Conservation (phyloP, 805 yeast species). For the Maudiozyma turicensis region DNA sequence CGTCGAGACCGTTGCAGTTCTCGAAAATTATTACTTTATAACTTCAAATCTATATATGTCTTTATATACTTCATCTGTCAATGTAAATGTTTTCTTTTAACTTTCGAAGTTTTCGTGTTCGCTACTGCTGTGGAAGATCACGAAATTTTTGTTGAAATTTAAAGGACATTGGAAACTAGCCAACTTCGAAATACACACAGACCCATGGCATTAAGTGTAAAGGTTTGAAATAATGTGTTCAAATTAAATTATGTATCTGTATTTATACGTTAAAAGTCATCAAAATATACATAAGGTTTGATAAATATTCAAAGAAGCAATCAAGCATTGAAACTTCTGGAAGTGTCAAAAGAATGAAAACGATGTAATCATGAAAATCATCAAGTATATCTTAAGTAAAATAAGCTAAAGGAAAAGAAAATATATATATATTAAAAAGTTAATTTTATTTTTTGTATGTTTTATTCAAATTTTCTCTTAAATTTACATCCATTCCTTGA, state of each 20-base stretch:
- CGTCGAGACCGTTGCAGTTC: background rate
- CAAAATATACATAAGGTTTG: background rate
- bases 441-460: background rate
- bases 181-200: too few species aligned
- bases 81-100: too few species aligned
- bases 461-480: background rate
- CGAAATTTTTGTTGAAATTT: too few species aligned
- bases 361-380: too few species aligned
- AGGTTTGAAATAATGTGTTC: background rate
- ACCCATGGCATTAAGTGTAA: background rate
- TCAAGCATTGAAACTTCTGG: background rate
- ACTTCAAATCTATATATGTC: too few species aligned
- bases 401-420: background rate
- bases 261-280: constrained; percentile 1
- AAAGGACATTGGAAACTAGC: too few species aligned
- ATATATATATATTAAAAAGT: background rate
- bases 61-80: too few species aligned
- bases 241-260: background rate
- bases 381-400: background rate
- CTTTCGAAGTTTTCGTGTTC: too few species aligned
- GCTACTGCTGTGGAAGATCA: too few species aligned
- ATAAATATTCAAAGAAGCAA: background rate
- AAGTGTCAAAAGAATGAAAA: background rate
- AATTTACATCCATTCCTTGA: constrained; percentile 65
- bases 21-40: too few species aligned